These are phyloP conservation scores for Dionaea muscipula DNA, from an alignment of 179 eudicot species.

Conservation along the genomic window DNA sequence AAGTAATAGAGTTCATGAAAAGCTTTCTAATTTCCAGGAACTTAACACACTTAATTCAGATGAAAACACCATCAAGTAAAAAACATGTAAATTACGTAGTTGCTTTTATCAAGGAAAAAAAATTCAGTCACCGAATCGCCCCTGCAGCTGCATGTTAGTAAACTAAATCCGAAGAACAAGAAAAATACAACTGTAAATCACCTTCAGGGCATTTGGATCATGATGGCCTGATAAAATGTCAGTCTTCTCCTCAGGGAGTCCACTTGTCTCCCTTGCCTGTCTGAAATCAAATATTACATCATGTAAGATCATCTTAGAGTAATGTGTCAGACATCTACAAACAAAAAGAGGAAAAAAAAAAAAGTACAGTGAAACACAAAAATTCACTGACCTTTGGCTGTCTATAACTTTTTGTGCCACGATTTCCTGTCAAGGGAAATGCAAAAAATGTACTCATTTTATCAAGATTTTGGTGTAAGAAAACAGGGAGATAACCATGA, in stretches of 20 bases:
- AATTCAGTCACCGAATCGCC: not conserved
- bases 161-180: not conserved
- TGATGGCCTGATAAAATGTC: slow-evolving; percentile 67
- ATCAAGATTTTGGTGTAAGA: slow-evolving; percentile 4
- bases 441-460: slow-evolving; percentile 8
- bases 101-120: too few species aligned
- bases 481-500: slow-evolving; percentile 6
- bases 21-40: too few species aligned
- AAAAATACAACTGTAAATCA: slow-evolving; percentile 6
- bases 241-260: slow-evolving; percentile 39
- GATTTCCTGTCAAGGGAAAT: slow-evolving; percentile 49
- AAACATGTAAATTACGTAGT: too few species aligned
- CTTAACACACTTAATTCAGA: too few species aligned
- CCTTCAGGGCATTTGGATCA: slow-evolving; percentile 85
- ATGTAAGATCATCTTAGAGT: slow-evolving; percentile 16
- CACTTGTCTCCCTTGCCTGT: slow-evolving; percentile 48
- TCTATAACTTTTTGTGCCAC: slow-evolving; percentile 59
- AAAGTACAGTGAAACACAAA: too few species aligned
- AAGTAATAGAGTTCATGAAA: not conserved
- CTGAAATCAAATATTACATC: slow-evolving; percentile 26
- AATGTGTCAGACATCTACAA: not conserved
- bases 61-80: too few species aligned
- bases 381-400: slow-evolving; percentile 65
- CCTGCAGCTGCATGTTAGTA: not conserved
- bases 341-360: not conserved